Evolutionary conservation across 1,284 basidiomycete genomes (phyloP).

Genomic region (Rhodotorula glutinis): DNA sequence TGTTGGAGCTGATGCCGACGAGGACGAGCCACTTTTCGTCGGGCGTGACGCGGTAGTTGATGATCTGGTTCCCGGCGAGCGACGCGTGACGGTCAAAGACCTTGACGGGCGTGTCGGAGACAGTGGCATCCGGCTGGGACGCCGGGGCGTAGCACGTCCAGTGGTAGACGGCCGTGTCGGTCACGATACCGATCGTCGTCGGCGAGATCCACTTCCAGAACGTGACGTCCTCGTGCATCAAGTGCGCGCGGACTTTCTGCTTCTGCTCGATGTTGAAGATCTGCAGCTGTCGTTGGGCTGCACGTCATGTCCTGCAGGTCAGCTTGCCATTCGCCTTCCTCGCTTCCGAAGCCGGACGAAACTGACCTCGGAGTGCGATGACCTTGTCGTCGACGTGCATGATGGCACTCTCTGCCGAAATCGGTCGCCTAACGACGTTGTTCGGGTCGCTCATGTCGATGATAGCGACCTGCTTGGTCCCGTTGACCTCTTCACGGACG

Average conservation of each 20-base stretch:
- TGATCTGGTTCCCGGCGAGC: conserved; percentile 93
- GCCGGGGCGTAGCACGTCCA: conserved; percentile 34
- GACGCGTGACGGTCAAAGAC: conserved; percentile 95
- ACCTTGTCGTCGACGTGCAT: conserved; percentile 99
- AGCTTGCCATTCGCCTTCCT: too few relatives aligned
- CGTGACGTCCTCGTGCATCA: conserved; percentile 88
- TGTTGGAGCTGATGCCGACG: conserved; percentile 92
- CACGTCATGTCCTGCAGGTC: not conserved
- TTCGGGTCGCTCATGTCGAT: conserved; percentile 93
- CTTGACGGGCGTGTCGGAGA: conserved; percentile 73
- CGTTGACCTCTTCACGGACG: conserved; percentile 51
- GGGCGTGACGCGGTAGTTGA: conserved; percentile 89
- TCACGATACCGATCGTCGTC: conserved; percentile 89
- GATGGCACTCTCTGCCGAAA: conserved; percentile 96
- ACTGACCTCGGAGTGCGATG: conserved; percentile 84
- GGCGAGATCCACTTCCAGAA: conserved; percentile 99
- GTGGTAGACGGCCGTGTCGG: conserved; percentile 78
- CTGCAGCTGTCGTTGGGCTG: conserved; percentile 90
- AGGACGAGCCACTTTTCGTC: conserved; percentile 98
- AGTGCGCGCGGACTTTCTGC: conserved; percentile 94
- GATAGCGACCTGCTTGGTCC: conserved; percentile 85
- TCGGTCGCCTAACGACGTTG: conserved; percentile 92
- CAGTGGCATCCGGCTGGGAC: conserved; percentile 40
- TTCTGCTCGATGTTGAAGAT: conserved; percentile 98
- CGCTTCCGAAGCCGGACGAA: too few relatives aligned